These are phyloP conservation scores for Neonectria punicea DNA, from an alignment of 2,329 filamentous ascomycete species.

Conservation along the genomic window DNA sequence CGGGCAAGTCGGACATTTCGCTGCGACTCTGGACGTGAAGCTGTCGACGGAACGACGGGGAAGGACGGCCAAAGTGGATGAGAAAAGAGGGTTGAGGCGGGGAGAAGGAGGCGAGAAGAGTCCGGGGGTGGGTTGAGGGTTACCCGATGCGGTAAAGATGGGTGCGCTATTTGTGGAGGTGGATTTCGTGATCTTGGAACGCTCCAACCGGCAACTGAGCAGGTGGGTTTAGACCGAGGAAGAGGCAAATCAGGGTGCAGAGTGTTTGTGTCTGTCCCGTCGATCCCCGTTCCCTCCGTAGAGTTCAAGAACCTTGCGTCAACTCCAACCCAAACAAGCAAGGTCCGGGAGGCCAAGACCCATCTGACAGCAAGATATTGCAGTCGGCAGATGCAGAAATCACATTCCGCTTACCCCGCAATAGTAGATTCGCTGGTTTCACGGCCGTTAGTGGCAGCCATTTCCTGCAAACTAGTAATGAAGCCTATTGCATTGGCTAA, in stretches of 20 bases:
- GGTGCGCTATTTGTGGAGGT: neutral
- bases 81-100: slow-evolving; percentile 8
- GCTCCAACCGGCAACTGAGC: neutral
- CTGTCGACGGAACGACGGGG: slow-evolving; percentile 3
- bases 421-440: neutral
- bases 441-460: neutral
- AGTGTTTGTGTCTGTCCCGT: neutral
- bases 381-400: neutral
- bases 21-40: neutral
- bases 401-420: neutral
- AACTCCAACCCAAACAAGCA: neutral
- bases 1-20: neutral
- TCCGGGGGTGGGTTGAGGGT: neutral
- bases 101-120: slow-evolving; percentile 15
- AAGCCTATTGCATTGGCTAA: neutral
- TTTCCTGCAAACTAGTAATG: neutral
- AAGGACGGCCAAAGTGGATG: slow-evolving; percentile 8
- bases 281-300: neutral
- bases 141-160: neutral
- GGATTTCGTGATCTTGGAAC: neutral
- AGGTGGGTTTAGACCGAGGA: neutral
- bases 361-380: neutral
- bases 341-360: neutral
- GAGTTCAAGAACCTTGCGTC: neutral
- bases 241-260: neutral